Conservation (phyloP, 176 grass and related monocot species). For the Aegilops longissima region DNA sequence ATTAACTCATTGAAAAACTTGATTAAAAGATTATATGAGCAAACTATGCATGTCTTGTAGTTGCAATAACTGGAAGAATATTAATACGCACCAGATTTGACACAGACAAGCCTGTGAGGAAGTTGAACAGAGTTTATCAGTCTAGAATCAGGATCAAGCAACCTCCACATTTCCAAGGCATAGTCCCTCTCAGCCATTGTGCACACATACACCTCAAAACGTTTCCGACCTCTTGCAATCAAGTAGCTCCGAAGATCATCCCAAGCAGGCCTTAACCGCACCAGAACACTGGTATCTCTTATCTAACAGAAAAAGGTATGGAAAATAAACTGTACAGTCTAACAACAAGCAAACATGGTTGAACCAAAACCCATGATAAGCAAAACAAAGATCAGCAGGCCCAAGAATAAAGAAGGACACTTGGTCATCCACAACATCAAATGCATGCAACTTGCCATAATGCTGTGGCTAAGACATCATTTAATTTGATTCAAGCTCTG, state of each 20-base stretch:
- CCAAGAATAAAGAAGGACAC: not conserved
- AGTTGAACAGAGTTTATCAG: conserved; percentile 65
- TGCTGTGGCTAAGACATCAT: not conserved
- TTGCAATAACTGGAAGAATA: not conserved
- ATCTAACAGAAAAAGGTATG: conserved; percentile 44
- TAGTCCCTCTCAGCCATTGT: conserved; percentile 92
- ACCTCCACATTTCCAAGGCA: conserved; percentile 86
- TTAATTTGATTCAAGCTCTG: not conserved
- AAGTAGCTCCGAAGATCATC: conserved; percentile 81
- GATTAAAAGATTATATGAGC: not conserved
- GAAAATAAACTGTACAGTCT: not conserved
- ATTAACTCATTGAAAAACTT: not conserved
- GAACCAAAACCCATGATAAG: not conserved
- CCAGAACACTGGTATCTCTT: conserved; percentile 80
- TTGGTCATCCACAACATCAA: not conserved
- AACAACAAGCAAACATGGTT: conserved; percentile 15
- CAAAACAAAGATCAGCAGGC: not conserved
- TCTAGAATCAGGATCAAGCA: conserved; percentile 75
- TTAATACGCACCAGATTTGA: conserved; percentile 59
- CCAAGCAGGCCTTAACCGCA: conserved; percentile 73
- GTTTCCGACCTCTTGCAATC: conserved; percentile 73
- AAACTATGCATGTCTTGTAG: not conserved
- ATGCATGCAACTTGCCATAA: conserved; percentile 6
- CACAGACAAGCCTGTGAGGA: conserved; percentile 68
- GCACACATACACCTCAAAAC: conserved; percentile 93